Percentiles rank a stretch among this genome's conserved stretches.
phyloP scores from a whole-genome alignment of 768 basidiomycete species.

The Hericium alpestre region DNA sequence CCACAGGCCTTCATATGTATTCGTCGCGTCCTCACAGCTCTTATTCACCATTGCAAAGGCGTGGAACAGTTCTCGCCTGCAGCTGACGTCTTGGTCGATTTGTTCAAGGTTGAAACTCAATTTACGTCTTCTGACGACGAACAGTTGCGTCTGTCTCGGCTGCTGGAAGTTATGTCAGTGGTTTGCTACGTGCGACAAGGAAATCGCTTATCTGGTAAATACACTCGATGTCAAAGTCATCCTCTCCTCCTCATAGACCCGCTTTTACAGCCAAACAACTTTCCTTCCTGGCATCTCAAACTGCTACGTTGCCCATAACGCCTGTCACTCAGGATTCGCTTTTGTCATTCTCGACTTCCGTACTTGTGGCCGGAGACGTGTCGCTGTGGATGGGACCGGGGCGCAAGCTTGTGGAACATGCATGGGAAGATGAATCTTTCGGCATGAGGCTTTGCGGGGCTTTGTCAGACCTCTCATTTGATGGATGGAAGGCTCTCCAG shows the following conservation, averaged over 20 bases:
- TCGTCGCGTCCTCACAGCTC: conserved; percentile 65
- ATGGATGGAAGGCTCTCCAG: conserved; percentile 66
- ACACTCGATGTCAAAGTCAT: not conserved
- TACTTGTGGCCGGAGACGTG: conserved; percentile 34
- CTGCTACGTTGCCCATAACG: conserved; percentile 19
- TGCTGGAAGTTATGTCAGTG: conserved; percentile 47
- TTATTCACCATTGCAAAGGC: conserved; percentile 74
- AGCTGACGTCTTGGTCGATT: conserved; percentile 40
- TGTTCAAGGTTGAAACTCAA: conserved; percentile 18
- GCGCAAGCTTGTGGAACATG: conserved; percentile 43
- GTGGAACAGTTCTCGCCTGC: conserved; percentile 53
- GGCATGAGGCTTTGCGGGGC: conserved; percentile 46
- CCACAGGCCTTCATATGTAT: conserved; percentile 43
- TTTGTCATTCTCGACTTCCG: conserved; percentile 23
- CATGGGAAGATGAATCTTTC: conserved; percentile 33
- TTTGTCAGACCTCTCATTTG: conserved; percentile 59
- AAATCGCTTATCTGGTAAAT: conserved; percentile 52
- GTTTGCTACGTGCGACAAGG: conserved; percentile 60
- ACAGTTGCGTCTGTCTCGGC: conserved; percentile 35
- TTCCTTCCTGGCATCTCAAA: conserved; percentile 22
- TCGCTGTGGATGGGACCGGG: conserved; percentile 31
- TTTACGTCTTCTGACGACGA: conserved; percentile 9
- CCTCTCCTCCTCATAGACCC: not conserved
- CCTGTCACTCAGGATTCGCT: conserved; percentile 21
- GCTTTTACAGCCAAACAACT: conserved; percentile 25